Evolutionary conservation across 371 early-diverging fungal genomes (phyloP).

Genomic region (Syncephalis plumigaleata): DNA sequence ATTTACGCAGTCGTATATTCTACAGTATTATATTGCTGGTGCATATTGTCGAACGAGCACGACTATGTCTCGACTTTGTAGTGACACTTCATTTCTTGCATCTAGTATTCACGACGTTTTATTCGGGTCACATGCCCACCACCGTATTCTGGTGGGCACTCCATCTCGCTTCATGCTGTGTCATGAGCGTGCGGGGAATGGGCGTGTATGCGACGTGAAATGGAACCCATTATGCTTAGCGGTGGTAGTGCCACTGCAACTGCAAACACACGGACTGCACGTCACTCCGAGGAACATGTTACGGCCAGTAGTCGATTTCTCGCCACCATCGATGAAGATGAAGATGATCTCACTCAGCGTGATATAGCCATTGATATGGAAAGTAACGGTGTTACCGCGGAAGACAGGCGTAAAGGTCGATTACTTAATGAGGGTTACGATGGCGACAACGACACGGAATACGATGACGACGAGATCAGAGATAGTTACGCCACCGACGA

Average conservation of each 20-base stretch:
- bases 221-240: constrained; percentile 56
- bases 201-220: constrained; percentile 63
- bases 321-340: no score
- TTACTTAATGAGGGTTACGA: no score
- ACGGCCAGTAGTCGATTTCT: not conserved
- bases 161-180: constrained; percentile 23
- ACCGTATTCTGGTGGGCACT: constrained; percentile 52
- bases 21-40: constrained; percentile 28
- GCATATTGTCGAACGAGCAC: constrained; percentile 58
- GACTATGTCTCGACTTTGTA: constrained; percentile 64
- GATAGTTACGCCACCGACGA: no score
- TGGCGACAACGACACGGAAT: no score
- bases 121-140: constrained; percentile 36
- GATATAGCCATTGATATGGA: no score
- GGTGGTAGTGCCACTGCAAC: constrained; percentile 5
- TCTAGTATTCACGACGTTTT: constrained; percentile 32
- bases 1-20: not conserved
- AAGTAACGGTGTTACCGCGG: no score
- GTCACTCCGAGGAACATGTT: not conserved
- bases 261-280: not conserved
- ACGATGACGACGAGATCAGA: no score
- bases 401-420: no score
- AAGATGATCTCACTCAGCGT: no score
- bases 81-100: constrained; percentile 56
- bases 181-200: constrained; percentile 66